Evolutionary conservation across 164 flowering plant genomes (phyloP).

Genomic region (Tetracentron sinense): DNA sequence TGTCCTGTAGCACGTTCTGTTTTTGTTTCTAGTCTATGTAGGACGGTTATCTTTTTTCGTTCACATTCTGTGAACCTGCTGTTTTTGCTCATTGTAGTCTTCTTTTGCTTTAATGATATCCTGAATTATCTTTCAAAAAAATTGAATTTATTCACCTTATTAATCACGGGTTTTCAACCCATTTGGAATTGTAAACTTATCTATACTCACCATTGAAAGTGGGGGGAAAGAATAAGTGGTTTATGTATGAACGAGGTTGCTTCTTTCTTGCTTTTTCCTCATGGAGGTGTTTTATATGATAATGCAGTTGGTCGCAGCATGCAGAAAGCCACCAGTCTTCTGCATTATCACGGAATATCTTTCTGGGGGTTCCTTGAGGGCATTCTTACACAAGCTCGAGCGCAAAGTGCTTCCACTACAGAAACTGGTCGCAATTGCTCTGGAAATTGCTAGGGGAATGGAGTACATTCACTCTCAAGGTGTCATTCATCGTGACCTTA

Average conservation of each 20-base stretch:
- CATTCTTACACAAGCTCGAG: slow-evolving; percentile 71
- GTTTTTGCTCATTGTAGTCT: too few relatives aligned
- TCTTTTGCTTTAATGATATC: too few relatives aligned
- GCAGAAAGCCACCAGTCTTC: slow-evolving; percentile 68
- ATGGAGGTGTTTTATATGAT: slow-evolving; percentile 9
- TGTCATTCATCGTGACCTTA: slow-evolving; percentile 80
- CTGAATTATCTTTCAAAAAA: too few relatives aligned
- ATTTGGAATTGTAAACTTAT: neutral
- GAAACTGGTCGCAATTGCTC: slow-evolving; percentile 52
- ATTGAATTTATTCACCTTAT: neutral
- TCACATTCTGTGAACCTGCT: too few relatives aligned
- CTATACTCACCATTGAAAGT: too few relatives aligned
- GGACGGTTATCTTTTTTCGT: too few relatives aligned
- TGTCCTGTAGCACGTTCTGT: too few relatives aligned
- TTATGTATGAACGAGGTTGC: neutral
- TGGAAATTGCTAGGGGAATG: slow-evolving; percentile 89
- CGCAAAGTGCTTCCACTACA: slow-evolving; percentile 49
- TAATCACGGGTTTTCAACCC: neutral
- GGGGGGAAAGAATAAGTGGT: neutral
- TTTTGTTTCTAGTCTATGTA: too few relatives aligned
- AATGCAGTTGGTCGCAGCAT: slow-evolving; percentile 78
- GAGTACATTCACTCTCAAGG: slow-evolving; percentile 88
- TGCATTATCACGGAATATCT: slow-evolving; percentile 78
- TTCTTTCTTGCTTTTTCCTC: slow-evolving; percentile 5
- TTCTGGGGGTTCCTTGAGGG: slow-evolving; percentile 83